Conservation (phyloP, 441 rosid species). For the Gossypium gossypioides region DNA sequence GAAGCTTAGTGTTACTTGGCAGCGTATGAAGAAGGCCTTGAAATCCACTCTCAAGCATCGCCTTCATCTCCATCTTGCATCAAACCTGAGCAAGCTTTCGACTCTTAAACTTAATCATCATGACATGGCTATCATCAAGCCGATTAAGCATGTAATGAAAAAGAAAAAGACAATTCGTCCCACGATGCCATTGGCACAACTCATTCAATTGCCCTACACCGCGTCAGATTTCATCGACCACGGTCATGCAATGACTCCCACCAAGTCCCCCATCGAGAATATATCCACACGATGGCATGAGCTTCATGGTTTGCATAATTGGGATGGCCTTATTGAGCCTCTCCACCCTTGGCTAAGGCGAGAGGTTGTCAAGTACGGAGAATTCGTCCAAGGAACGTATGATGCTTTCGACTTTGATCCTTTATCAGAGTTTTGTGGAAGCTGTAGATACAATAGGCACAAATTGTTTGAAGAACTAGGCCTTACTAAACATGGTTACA, state of each 20-base stretch:
- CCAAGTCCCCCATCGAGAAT: slow-evolving; percentile 46
- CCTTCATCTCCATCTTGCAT: slow-evolving; percentile 16
- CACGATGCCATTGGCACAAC: slow-evolving; percentile 28
- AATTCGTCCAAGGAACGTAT: slow-evolving; percentile 29
- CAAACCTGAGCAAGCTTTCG: slow-evolving; percentile 22
- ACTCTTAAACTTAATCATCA: neutral
- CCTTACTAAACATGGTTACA: slow-evolving; percentile 23
- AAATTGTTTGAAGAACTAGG: slow-evolving; percentile 21
- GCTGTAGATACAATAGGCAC: slow-evolving; percentile 22
- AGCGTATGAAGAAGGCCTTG: slow-evolving; percentile 23
- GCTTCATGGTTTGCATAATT: slow-evolving; percentile 25
- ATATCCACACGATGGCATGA: slow-evolving; percentile 45
- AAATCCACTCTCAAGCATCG: slow-evolving; percentile 15
- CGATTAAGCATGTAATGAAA: neutral
- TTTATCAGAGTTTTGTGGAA: slow-evolving; percentile 26
- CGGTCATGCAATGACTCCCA: slow-evolving; percentile 41
- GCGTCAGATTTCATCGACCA: slow-evolving; percentile 35
- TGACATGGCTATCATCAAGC: neutral
- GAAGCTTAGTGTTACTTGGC: slow-evolving; percentile 35
- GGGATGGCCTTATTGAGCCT: slow-evolving; percentile 31
- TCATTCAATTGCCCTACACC: slow-evolving; percentile 33
- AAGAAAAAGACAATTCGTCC: slow-evolving; percentile 16
- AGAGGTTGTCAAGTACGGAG: slow-evolving; percentile 32
- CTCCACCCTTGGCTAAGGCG: slow-evolving; percentile 30
- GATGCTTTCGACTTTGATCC: slow-evolving; percentile 34